A percentile compares a stretch with the other conserved stretches of the same genome.
phyloP scores from a whole-genome alignment of 345 rosid species.

The Excoecaria cochinchinensis region DNA sequence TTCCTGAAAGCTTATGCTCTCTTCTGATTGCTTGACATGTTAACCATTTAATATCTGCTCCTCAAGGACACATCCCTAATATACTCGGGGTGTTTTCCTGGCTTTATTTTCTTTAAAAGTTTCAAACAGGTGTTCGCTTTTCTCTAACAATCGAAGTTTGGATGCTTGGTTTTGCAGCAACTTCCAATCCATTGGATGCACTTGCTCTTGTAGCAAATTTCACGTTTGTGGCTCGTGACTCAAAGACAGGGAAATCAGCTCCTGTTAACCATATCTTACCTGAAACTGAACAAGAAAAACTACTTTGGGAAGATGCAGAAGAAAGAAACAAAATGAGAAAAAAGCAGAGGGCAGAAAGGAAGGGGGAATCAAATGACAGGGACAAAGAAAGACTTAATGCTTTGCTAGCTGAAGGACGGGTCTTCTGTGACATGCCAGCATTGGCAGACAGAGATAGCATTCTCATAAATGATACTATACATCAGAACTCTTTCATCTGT shows the following conservation, averaged over 20 bases:
- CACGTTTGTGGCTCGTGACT: slow-evolving; percentile 83
- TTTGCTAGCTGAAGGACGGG: slow-evolving; percentile 73
- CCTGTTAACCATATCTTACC: slow-evolving; percentile 63
- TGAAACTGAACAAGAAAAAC: slow-evolving; percentile 65
- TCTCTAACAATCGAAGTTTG: background rate
- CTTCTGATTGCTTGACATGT: background rate
- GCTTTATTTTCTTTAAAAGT: background rate
- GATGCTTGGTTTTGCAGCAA: slow-evolving; percentile 37
- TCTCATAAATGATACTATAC: slow-evolving; percentile 62
- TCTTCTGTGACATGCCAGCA: slow-evolving; percentile 90
- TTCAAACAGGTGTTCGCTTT: background rate
- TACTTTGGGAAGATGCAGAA: slow-evolving; percentile 77
- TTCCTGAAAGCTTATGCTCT: background rate
- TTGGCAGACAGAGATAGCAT: slow-evolving; percentile 88
- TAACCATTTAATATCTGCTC: background rate
- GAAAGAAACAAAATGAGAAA: slow-evolving; percentile 71
- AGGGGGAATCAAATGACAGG: slow-evolving; percentile 29
- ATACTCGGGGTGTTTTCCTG: background rate
- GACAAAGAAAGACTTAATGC: slow-evolving; percentile 53
- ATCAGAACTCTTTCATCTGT: slow-evolving; percentile 72
- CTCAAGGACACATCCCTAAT: background rate
- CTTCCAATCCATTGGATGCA: slow-evolving; percentile 39
- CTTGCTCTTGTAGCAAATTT: slow-evolving; percentile 75
- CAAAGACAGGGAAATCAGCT: slow-evolving; percentile 74
- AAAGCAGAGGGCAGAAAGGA: slow-evolving; percentile 43